Conservation (phyloP, 2,329 filamentous ascomycete genomes). For the Scytalidium lignicola region DNA sequence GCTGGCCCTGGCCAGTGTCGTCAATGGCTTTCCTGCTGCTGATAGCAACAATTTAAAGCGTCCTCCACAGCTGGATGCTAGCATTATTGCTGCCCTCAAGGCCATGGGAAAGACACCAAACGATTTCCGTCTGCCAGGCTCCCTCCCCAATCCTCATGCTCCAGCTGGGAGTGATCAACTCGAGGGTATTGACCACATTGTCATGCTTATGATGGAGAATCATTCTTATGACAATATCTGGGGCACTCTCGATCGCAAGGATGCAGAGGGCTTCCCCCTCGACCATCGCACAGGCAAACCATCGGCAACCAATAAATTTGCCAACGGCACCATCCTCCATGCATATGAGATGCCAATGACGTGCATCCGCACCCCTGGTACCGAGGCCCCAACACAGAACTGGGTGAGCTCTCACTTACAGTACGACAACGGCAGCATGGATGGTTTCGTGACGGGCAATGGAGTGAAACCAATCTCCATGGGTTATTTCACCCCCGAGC, state of each 20-base stretch:
- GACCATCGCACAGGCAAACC: neutral
- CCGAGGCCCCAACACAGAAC: neutral
- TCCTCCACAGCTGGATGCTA: neutral
- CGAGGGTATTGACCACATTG: neutral
- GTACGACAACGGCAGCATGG: neutral
- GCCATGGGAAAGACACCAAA: neutral
- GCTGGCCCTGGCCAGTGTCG: neutral
- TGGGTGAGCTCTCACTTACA: neutral
- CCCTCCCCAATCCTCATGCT: neutral
- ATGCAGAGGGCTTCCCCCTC: neutral
- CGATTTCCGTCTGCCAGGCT: neutral
- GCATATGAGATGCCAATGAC: neutral
- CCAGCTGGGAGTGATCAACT: neutral
- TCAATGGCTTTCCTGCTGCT: neutral
- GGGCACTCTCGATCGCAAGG: neutral
- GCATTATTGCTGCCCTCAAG: neutral
- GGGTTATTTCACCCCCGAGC: neutral
- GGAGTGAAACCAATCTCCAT: neutral
- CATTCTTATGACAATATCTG: neutral
- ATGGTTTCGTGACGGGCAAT: neutral
- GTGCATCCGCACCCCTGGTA: neutral
- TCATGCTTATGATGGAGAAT: neutral
- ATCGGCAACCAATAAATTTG: neutral
- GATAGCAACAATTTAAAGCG: neutral
- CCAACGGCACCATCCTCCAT: neutral